Evolutionary conservation across 768 basidiomycete genomes (phyloP), one percentile per base, ranked within the genome.

Genomic region (Trametes coccinea): DNA sequence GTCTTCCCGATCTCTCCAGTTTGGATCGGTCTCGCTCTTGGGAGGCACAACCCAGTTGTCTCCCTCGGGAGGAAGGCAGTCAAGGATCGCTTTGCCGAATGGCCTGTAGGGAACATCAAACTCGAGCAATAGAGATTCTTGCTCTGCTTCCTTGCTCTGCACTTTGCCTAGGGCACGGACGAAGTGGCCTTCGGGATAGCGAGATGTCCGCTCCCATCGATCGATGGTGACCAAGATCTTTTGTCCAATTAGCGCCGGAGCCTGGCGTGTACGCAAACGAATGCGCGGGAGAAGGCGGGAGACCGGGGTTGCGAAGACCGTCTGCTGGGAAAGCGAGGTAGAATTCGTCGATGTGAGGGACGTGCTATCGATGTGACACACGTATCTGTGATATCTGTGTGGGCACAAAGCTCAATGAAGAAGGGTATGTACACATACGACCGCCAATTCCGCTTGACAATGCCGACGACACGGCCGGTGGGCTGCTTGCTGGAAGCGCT

Each of bases 201-300:
- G 83, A 1, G 92, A 93, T 9, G 86, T 89, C 5, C 79, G 76
- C 30, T 92, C 88, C 97, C 97, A 99, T 44, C 88, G 80, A 71
- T 99, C 97, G 67, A 98, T 93, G 2, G 92, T 89, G 45, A 98
- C 93, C 29, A 99, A 84, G 66, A 99, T 96, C 73, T 99, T 98
- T 73, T 99, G 95, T 40, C 88, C 86, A 16, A 97, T 74, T 14
- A 99, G 85, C 2, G 83, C 74, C 0, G 94, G 91, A 0, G 95
- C 95, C 78, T 99, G 97, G 5, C 97, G 90, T 0, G 97, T 99
- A 39, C 95, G 87, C 44, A 99, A 80, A 30, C 95, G 88, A 68
- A 98, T 98, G 47, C 95, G 90, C 0, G 97, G 97, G 53, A 98
- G 85, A 11, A 92, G 81, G 7, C 92, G 85, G 10, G 95, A 95